phyloP scores from a whole-genome alignment of 2,329 filamentous ascomycete genomes.

The Colletotrichum sp. region DNA sequence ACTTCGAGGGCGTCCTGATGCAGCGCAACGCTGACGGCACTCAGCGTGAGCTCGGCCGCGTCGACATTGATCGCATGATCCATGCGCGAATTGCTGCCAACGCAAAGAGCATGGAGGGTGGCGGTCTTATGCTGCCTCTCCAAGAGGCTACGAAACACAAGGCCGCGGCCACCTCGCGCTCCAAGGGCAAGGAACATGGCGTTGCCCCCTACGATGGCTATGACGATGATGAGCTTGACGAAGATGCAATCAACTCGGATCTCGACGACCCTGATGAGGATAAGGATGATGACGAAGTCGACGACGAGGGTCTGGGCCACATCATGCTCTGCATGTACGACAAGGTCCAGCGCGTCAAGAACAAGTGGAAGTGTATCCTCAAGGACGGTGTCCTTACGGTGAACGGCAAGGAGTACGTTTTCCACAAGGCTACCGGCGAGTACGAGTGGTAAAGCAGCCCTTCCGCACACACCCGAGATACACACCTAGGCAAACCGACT shows the following conservation, averaged over 20 bases:
- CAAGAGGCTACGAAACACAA: slow-evolving; percentile 53
- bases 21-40: slow-evolving; percentile 59
- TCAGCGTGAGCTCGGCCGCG: slow-evolving; percentile 59
- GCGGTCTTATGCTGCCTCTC: slow-evolving; percentile 76
- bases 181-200: slow-evolving; percentile 29
- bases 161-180: slow-evolving; percentile 24
- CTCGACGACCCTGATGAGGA: slow-evolving; percentile 94
- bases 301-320: slow-evolving; percentile 82
- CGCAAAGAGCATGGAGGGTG: slow-evolving; percentile 75
- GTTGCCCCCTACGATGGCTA: slow-evolving; percentile 68
- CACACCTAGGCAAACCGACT: neutral
- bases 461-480: neutral
- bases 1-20: slow-evolving; percentile 65
- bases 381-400: slow-evolving; percentile 96
- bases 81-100: slow-evolving; percentile 70
- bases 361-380: slow-evolving; percentile 99
- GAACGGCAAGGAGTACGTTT: slow-evolving; percentile 94
- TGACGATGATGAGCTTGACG: slow-evolving; percentile 71
- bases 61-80: slow-evolving; percentile 73
- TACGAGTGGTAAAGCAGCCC: slow-evolving; percentile 82
- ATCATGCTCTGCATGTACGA: slow-evolving; percentile 99
- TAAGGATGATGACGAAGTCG: slow-evolving; percentile 82
- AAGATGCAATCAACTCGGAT: slow-evolving; percentile 98
- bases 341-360: slow-evolving; percentile 98
- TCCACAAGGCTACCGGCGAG: slow-evolving; percentile 96